Conservation (phyloP, 306 rosid species). For the Trifolium dubium region DNA sequence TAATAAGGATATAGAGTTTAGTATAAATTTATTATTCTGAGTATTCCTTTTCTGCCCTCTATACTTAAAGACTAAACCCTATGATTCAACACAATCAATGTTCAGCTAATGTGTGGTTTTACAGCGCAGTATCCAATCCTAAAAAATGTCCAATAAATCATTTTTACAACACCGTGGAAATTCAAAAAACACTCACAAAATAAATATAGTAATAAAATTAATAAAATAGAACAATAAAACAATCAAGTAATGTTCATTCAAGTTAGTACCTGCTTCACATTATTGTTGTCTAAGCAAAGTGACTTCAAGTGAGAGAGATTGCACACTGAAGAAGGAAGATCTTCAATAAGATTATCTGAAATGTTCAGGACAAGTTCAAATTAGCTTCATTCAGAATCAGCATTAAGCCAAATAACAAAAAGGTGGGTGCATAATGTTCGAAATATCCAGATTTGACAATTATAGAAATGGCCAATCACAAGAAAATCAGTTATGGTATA, state of each 20-base stretch:
- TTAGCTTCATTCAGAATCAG: constrained; percentile 40
- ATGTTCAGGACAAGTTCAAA: constrained; percentile 22
- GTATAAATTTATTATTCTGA: neutral
- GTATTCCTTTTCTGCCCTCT: neutral
- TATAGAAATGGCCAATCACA: constrained; percentile 31
- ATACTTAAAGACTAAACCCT: neutral
- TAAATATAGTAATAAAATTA: neutral
- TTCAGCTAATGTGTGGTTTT: constrained; percentile 22
- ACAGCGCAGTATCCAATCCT: constrained; percentile 19
- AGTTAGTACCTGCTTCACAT: constrained; percentile 73
- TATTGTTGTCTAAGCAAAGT: constrained; percentile 78
- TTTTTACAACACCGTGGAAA: neutral
- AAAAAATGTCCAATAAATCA: neutral
- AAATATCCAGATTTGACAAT: constrained; percentile 30
- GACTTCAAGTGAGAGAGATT: constrained; percentile 86
- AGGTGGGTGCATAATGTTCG: constrained; percentile 13
- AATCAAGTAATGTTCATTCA: constrained; percentile 22
- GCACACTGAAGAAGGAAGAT: constrained; percentile 82
- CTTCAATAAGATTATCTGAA: constrained; percentile 90
- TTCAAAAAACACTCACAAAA: constrained; percentile 1
- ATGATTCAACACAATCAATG: neutral
- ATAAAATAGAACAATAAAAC: constrained; percentile 9
- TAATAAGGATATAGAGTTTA: no score
- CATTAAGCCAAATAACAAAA: constrained; percentile 21
- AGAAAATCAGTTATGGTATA: constrained; percentile 9